A percentile compares a stretch with the other conserved stretches of the same genome.
These are phyloP conservation scores for Cairneyella variabilis DNA, from an alignment of 495 filamentous ascomycete genomes.

Conservation along the genomic window DNA sequence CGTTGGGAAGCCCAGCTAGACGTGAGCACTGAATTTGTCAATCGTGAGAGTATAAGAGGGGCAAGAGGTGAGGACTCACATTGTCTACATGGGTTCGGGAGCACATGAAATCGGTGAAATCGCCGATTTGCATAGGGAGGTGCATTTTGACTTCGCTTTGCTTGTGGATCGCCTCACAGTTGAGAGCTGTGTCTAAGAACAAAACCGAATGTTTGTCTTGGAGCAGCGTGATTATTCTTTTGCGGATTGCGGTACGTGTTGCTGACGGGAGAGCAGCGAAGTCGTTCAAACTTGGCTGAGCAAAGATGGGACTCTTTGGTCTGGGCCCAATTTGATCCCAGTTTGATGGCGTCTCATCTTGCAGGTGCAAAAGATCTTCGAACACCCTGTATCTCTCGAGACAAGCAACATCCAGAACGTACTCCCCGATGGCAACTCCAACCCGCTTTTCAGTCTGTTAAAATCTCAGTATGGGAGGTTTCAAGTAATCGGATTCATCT, in stretches of 20 bases:
- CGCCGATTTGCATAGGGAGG: conserved; percentile 77
- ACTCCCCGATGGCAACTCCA: neutral
- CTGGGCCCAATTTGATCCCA: neutral
- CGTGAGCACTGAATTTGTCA: neutral
- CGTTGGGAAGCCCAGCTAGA: conserved; percentile 37
- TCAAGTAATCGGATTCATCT: neutral
- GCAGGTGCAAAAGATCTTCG: neutral
- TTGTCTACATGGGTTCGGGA: conserved; percentile 80
- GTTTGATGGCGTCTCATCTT: neutral
- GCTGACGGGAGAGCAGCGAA: conserved; percentile 66
- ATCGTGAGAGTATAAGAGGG: neutral
- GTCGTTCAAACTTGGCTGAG: conserved; percentile 65
- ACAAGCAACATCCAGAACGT: neutral
- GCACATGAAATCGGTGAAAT: conserved; percentile 94
- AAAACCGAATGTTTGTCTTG: conserved; percentile 23
- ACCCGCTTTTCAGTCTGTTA: neutral
- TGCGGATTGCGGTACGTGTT: neutral
- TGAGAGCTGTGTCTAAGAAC: conserved; percentile 6
- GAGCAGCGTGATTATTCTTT: conserved; percentile 52
- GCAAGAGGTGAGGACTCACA: conserved; percentile 39
- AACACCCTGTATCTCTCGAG: neutral
- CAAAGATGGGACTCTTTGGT: conserved; percentile 54
- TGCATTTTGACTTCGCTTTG: conserved; percentile 53
- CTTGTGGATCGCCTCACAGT: conserved; percentile 45
- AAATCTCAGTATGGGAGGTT: neutral